Evolutionary conservation across 805 yeast genomes (phyloP), one percentile per base, ranked within the genome.

Genomic region (Barnettozyma populi): DNA sequence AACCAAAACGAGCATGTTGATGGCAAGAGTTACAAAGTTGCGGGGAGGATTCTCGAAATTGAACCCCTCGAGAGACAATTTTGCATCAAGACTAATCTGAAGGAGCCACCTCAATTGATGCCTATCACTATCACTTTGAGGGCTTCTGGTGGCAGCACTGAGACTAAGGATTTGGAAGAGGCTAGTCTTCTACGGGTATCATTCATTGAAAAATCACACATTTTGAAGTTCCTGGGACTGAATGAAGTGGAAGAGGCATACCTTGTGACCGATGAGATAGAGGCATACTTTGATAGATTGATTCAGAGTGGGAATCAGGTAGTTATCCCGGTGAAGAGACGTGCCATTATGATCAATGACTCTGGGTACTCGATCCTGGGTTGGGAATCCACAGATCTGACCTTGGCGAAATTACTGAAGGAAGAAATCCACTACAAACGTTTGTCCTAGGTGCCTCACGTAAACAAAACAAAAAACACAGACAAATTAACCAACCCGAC

Each of bases 231-330:
- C 44, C 38, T 59, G 16, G 56, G 50, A 2, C 46, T 57, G 50
- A 25, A 45, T 14, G 64, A 59, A 37, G 40, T 57, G 29, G 64
- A 60, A 43, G 58, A 56, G 24, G 51, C 51, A 3, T 60, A 60
- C 44, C 41, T 58, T 14, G 43, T 45, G 1, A 36, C 52, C 3
- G 36, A 41, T 10, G 47, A 46, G 14, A 24, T 55, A 20, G 45
- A 46, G 27, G 21, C 36, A 8, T 44, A 45, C 3, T 35, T 59
- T 24, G 14, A 27, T 4, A n/a, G 19, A 3, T 41, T 57, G 2
- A 7, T 54, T n/a, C 46, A 40, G 6, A 16, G 36, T 1, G 41
- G 27, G 13, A 51, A 49, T 23, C 31, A 11, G 9, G 21, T 46
- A 3, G 40, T 39, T 1, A 21, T 57, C n/a, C 42, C 41, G 6